Conservation (phyloP, 371 early-diverging fungal genomes). For the Batkoa obscura region DNA sequence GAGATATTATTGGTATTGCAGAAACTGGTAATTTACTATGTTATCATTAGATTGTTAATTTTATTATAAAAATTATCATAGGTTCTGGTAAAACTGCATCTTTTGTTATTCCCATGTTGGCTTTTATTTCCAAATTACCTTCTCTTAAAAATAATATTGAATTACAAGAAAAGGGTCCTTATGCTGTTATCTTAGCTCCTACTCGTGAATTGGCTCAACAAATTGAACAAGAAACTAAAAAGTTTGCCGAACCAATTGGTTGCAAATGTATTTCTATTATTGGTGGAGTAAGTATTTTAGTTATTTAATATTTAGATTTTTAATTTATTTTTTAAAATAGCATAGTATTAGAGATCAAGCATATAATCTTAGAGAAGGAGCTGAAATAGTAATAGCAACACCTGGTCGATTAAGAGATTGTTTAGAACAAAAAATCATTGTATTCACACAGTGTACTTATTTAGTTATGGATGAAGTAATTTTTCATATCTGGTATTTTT, state of each 20-base stretch:
- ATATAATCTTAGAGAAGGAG: conserved; percentile 65
- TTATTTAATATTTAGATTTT: not conserved
- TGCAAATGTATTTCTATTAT: conserved; percentile 76
- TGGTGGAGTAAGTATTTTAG: conserved; percentile 52
- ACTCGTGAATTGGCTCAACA: conserved; percentile 94
- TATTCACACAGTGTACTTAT: conserved; percentile 66
- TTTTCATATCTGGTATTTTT: not conserved
- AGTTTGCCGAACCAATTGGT: conserved; percentile 64
- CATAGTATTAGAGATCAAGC: conserved; percentile 75
- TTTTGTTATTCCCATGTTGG: conserved; percentile 89
- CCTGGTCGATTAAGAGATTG: conserved; percentile 90
- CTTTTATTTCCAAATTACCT: conserved; percentile 63
- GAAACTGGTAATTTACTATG: no score
- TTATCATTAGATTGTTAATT: no score
- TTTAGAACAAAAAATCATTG: conserved; percentile 62
- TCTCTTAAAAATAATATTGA: conserved; percentile 31
- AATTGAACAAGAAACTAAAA: conserved; percentile 74
- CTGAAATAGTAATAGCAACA: conserved; percentile 91
- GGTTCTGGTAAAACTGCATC: conserved; percentile 95
- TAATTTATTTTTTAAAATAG: conserved; percentile 8
- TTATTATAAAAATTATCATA: no score
- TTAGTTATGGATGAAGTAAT: conserved; percentile 89
- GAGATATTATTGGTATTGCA: conserved; percentile 96
- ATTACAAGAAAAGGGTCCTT: conserved; percentile 68
- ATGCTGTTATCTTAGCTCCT: conserved; percentile 85